Percentiles rank a stretch among this genome's conserved stretches.
These are phyloP conservation scores for Wickerhamomyces sydowiorum DNA, from an alignment of 805 yeast species.

Conservation along the genomic window DNA sequence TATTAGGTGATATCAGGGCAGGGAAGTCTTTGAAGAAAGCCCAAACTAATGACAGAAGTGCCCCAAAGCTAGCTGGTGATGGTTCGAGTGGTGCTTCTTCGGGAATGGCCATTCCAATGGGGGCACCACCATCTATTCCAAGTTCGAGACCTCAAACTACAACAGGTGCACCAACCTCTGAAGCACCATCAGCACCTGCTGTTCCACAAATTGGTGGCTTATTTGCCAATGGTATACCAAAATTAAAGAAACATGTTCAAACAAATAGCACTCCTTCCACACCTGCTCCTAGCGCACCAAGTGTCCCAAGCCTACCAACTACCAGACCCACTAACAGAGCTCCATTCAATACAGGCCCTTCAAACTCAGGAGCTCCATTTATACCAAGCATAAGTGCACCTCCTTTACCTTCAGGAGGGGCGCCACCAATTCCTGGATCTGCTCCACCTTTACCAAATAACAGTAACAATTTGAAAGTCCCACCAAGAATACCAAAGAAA, in stretches of 20 bases:
- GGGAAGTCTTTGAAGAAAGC: slow-evolving; percentile 59
- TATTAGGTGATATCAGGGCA: slow-evolving; percentile 80
- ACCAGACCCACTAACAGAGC: slow-evolving; percentile 6
- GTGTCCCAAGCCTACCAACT: slow-evolving; percentile 14
- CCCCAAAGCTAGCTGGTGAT: slow-evolving; percentile 43
- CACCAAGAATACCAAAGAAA: slow-evolving; percentile 12
- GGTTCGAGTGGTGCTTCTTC: slow-evolving; percentile 19
- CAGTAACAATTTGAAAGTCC: slow-evolving; percentile 11
- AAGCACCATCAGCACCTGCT: slow-evolving; percentile 21
- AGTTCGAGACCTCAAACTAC: slow-evolving; percentile 16
- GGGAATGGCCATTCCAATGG: slow-evolving; percentile 6
- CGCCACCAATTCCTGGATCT: slow-evolving; percentile 7
- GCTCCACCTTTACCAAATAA: slow-evolving; percentile 15
- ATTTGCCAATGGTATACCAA: slow-evolving; percentile 76
- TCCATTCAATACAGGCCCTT: neutral
- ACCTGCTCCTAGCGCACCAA: slow-evolving; percentile 14
- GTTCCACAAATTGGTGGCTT: slow-evolving; percentile 26
- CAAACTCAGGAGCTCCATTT: slow-evolving; percentile 22
- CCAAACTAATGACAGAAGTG: slow-evolving; percentile 61
- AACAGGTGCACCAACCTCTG: slow-evolving; percentile 10
- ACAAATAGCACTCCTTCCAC: slow-evolving; percentile 20
- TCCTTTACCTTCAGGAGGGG: slow-evolving; percentile 17
- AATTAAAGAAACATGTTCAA: slow-evolving; percentile 40
- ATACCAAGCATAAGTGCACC: slow-evolving; percentile 24
- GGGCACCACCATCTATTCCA: slow-evolving; percentile 25